Percentiles rank a stretch among this genome's conserved stretches.
phyloP scores from a whole-genome alignment of 148 eudicot species.

The Silene conica region DNA sequence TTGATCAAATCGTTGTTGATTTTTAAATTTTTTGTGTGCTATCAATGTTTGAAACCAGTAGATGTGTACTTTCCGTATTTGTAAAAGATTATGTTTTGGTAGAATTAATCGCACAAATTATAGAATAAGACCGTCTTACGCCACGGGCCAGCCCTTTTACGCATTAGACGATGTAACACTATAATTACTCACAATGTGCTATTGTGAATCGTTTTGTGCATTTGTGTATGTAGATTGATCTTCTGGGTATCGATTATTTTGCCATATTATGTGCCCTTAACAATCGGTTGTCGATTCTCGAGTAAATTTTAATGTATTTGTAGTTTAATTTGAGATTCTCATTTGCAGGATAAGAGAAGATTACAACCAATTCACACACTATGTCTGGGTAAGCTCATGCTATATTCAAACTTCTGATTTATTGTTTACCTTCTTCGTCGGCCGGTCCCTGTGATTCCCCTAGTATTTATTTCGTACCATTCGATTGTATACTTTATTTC shows the following conservation, averaged over 20 bases:
- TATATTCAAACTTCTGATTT: background rate
- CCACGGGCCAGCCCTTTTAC: too few relatives aligned
- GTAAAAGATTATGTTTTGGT: too few relatives aligned
- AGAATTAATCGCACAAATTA: too few relatives aligned
- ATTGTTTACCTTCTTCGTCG: background rate
- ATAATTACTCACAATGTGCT: too few relatives aligned
- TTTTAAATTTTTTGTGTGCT: too few relatives aligned
- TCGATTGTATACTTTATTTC: background rate
- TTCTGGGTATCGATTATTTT: background rate
- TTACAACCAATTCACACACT: conserved; percentile 8
- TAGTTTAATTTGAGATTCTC: background rate
- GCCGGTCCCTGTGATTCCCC: too few relatives aligned
- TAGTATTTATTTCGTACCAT: background rate
- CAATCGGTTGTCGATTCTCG: too few relatives aligned
- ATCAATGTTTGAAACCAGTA: background rate
- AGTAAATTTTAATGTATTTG: too few relatives aligned
- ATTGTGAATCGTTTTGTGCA: background rate
- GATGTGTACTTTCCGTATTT: too few relatives aligned
- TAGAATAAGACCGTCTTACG: too few relatives aligned
- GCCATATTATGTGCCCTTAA: background rate
- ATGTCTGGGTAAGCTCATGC: conserved; percentile 33
- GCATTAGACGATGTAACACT: too few relatives aligned
- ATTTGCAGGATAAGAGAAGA: conserved; percentile 30
- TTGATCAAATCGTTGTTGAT: too few relatives aligned
- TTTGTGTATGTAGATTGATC: background rate